phyloP scores from a whole-genome alignment of 768 basidiomycete species.

The Ramaria rubella region DNA sequence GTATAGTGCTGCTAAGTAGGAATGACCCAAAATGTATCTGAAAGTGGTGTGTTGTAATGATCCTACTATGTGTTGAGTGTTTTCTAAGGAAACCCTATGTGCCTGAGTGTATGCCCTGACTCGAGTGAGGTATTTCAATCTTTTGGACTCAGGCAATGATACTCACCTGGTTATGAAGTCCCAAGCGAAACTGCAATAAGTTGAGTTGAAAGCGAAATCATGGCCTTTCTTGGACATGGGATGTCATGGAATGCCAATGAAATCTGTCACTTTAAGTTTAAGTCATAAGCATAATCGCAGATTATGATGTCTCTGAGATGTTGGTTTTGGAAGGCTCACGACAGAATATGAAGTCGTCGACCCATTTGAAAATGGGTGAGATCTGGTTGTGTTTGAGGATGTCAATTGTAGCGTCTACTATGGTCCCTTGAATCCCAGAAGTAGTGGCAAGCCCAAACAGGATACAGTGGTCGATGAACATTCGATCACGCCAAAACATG shows the following conservation, averaged over 20 bases:
- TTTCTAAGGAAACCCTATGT: neutral
- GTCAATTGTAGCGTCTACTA: constrained; percentile 13
- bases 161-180: constrained; percentile 22
- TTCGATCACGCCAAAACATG: neutral
- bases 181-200: constrained; percentile 29
- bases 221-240: constrained; percentile 6
- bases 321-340: neutral
- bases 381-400: constrained; percentile 7
- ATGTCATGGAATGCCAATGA: constrained; percentile 23
- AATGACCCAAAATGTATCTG: constrained; percentile 21
- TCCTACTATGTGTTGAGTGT: constrained; percentile 21
- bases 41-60: constrained; percentile 30
- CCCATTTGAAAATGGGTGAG: constrained; percentile 20
- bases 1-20: constrained; percentile 23
- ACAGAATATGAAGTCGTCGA: constrained; percentile 28
- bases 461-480: constrained; percentile 19
- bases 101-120: constrained; percentile 13
- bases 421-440: constrained; percentile 17
- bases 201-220: constrained; percentile 17
- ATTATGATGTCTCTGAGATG: neutral
- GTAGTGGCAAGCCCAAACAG: constrained; percentile 19
- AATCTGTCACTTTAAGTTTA: neutral
- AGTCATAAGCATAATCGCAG: neutral
- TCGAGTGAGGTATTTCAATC: constrained; percentile 18
- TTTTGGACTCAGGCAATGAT: constrained; percentile 26